phyloP scores from a whole-genome alignment of 1,284 basidiomycete species.

The Singerocomus inundabilis region DNA sequence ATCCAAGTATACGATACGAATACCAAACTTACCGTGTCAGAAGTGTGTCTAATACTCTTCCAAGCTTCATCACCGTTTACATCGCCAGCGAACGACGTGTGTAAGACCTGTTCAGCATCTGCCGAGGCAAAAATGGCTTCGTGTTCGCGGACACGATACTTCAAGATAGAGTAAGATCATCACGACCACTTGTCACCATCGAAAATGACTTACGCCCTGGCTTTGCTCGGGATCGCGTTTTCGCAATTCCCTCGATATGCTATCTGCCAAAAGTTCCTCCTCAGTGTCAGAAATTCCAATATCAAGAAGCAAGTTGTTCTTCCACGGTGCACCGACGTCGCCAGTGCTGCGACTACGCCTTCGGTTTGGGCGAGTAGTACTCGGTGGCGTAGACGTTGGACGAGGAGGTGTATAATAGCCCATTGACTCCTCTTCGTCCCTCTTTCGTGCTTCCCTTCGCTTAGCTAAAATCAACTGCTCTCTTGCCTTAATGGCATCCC shows the following conservation, averaged over 20 bases:
- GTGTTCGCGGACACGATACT: constrained; percentile 66
- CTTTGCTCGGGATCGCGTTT: constrained; percentile 49
- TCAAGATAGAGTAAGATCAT: constrained; percentile 18
- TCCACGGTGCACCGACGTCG: constrained; percentile 51
- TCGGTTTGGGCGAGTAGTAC: constrained; percentile 50
- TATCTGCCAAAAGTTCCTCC: constrained; percentile 58
- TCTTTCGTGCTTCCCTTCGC: constrained; percentile 58
- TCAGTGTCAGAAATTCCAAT: constrained; percentile 39
- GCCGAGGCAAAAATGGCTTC: constrained; percentile 82
- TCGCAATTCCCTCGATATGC: constrained; percentile 66
- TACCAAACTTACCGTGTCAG: constrained; percentile 77
- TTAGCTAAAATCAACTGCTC: constrained; percentile 75
- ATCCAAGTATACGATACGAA: not conserved
- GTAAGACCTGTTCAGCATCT: constrained; percentile 64
- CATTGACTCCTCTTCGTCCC: constrained; percentile 48
- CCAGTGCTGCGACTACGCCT: constrained; percentile 73
- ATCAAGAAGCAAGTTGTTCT: constrained; percentile 41
- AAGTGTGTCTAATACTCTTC: constrained; percentile 83
- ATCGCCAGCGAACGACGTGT: constrained; percentile 72
- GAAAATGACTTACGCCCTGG: constrained; percentile 45
- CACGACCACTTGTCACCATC: not conserved
- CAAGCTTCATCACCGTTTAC: constrained; percentile 83
- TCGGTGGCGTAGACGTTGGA: constrained; percentile 25
- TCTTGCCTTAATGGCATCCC: constrained; percentile 61
- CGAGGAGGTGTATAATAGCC: constrained; percentile 35